Base-by-base conservation (phyloP, 352 stramenopile species). In the Globisporangium abappressorium region DNA sequence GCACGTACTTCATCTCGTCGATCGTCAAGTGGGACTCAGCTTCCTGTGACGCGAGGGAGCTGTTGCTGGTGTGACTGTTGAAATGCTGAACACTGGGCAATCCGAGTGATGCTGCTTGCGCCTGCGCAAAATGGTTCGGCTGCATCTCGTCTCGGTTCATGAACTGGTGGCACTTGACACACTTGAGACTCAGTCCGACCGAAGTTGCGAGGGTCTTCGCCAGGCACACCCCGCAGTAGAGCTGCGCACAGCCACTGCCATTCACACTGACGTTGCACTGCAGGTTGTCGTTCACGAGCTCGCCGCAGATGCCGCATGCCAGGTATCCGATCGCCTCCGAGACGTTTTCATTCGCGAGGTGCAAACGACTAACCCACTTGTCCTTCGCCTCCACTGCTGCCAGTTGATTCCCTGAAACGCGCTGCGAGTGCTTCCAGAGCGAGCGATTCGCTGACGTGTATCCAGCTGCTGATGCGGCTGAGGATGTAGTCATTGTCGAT, bases 251-350 rank as follows among this genome's bases (percentile, higher is more conserved):
- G 9, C 56, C 51, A n/a, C 59, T 69, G 24, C 61, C 68, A 24
- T 62, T 73, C 14, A 72, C 53, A 8, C 60, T 76, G 55, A 55
- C 41, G 20, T 61, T 77, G 71, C 87, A 94, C 71, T 94, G 83
- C 8, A 84, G 64, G 57, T 93, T 94, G 61, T 94, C 85, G 63
- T 81, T 82, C 28, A 89, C 81, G 7, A 92, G 77, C 56, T 93
- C 87, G 36, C 83, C 83, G 41, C 87, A 94, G 20, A 90, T 57
- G n/a, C 87, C 87, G 47, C 87, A 94, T 8, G 74, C 82, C 18
- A 94, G 64, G 15, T 79, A 84, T 11, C 72, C 66, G 14, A 93
- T 62, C 6, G 85, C 78, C 30, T 91, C 78, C 0, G 76, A 69
- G 20, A 89, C 75, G 12, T 74, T 78, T 12, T 78, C 65, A 56